Percentiles rank a stretch among this genome's conserved stretches.
phyloP scores from a whole-genome alignment of 2,329 filamentous ascomycete genomes.

The Fusarium paranaense region DNA sequence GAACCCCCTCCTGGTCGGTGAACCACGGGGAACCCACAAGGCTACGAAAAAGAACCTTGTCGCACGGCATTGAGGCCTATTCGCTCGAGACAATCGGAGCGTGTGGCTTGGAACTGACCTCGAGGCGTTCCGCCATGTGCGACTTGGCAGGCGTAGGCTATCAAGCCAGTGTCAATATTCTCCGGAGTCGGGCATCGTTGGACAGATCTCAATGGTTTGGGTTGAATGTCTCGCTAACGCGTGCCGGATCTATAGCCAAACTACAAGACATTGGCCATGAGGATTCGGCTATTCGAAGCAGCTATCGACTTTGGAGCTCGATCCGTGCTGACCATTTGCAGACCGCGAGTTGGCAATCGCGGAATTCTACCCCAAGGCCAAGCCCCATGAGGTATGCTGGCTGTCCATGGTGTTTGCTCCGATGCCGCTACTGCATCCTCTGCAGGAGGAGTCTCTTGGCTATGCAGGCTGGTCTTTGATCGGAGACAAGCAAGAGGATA shows the following conservation, averaged over 20 bases:
- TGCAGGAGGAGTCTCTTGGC: neutral
- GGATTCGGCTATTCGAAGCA: neutral
- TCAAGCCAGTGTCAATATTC: neutral
- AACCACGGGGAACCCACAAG: neutral
- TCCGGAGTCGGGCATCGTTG: neutral
- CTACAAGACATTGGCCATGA: neutral
- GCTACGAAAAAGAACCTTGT: neutral
- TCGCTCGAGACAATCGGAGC: neutral
- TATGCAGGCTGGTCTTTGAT: neutral
- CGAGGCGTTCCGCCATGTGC: neutral
- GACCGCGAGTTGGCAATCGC: neutral
- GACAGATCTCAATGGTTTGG: neutral
- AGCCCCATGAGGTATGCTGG: neutral
- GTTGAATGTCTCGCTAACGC: neutral
- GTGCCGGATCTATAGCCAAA: neutral
- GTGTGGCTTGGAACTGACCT: neutral
- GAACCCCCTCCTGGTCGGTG: neutral
- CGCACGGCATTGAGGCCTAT: slow-evolving; percentile 1
- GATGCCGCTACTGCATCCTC: neutral
- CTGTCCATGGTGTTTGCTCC: neutral
- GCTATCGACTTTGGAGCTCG: neutral
- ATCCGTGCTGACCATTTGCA: neutral
- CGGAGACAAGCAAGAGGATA: neutral
- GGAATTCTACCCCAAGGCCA: neutral
- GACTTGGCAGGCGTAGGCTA: neutral